Evolutionary conservation across 2,329 filamentous ascomycete genomes (phyloP), one percentile per base, ranked within the genome.

Genomic region (Periconia sp.): DNA sequence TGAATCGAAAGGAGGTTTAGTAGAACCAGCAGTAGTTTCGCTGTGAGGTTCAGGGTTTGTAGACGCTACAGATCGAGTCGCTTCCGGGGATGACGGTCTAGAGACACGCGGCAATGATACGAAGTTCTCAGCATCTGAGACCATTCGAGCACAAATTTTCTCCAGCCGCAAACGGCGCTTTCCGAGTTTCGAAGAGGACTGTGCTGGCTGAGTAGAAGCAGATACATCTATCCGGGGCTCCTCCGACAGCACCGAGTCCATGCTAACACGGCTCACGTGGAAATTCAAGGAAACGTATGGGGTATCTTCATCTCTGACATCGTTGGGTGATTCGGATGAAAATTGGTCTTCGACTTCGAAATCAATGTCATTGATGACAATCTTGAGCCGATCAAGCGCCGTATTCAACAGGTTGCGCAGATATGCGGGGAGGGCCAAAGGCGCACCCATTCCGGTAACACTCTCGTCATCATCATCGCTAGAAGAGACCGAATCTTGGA

Each of bases 351-450:
- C 86, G 17, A 92, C 74, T 62, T 86, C 84, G 57, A 92, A 81
- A 11, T 80, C 81, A 52, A 93, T 81, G 23, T 84, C 81, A 47
- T 81, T 82, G 53, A 93, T 84, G 47, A 78, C 79, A 23, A 93
- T 75, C 66, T 89, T 84, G 51, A 87, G 79, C 44, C 89, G 82
- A 71, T 94, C 89, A 23, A 88, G 76, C 46, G 92, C 85, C 30
- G 89, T 88, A 60, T 91, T 86, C 6, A 93, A 73, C 59, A 91
- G 90, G 59, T 83, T 84, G 41, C 87, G 83, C 45, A 94, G 76
- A 58, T 92, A 91, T 0, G 77, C 78, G 6, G 90, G 90, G 5
- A 93, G 76, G 1, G 85, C 86, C 31, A 92, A 76, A 1, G 84
- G 76, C 59, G 89, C 83, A 1, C 90, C 90, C 19, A 88, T 90